These are phyloP conservation scores for Meyerozyma smithsonii DNA, from an alignment of 1,139 yeast species.

Conservation along the genomic window DNA sequence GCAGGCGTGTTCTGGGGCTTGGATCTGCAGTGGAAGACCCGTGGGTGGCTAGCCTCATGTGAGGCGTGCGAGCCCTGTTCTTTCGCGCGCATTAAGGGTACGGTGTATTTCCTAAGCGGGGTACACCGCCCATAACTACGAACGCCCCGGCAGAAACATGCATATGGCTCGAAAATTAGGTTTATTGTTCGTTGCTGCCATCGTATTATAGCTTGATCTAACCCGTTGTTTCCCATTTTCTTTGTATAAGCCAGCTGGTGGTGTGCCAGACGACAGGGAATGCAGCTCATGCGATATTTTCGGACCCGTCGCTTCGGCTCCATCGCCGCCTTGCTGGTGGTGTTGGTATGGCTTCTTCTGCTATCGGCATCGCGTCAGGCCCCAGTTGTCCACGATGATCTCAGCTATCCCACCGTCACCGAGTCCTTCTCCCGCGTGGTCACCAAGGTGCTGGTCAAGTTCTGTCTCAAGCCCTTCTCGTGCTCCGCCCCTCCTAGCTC, in stretches of 20 bases:
- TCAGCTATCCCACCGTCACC: neutral
- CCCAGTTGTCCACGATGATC: neutral
- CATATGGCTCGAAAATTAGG: neutral
- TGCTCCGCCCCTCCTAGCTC: neutral
- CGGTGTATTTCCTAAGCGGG: neutral
- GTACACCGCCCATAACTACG: neutral
- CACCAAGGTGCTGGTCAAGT: neutral
- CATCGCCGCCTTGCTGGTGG: neutral
- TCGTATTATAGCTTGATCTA: neutral
- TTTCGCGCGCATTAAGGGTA: neutral
- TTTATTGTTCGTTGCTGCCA: neutral
- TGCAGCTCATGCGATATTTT: conserved; percentile 1
- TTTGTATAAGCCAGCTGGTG: neutral
- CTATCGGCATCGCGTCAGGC: neutral
- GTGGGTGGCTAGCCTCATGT: too few species aligned
- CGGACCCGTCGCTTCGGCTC: neutral
- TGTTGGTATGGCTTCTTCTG: neutral
- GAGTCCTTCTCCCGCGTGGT: neutral
- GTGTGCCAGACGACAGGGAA: too few species aligned
- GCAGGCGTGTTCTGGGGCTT: too few species aligned
- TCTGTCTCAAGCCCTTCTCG: neutral
- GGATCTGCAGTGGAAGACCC: too few species aligned
- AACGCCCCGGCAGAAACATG: neutral
- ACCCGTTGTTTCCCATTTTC: neutral
- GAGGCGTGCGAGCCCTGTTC: neutral